A percentile compares a stretch with the other conserved stretches of the same genome.
These are phyloP conservation scores for Oxytropis ochrocephala DNA, from an alignment of 306 rosid species.

Conservation along the genomic window DNA sequence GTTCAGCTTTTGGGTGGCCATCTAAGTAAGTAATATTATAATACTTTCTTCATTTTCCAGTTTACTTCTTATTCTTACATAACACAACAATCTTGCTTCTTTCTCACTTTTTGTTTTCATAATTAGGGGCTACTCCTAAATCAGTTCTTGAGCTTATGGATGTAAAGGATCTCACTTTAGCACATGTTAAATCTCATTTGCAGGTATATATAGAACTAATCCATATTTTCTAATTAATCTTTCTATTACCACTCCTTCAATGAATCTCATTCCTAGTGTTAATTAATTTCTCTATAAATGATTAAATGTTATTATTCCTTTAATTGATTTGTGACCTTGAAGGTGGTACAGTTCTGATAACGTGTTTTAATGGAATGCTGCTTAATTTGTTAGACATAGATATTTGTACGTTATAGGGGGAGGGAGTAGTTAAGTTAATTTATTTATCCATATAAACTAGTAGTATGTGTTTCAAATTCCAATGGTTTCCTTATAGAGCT, in stretches of 20 bases:
- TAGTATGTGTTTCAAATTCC: slow-evolving; percentile 66
- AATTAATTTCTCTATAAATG: no score
- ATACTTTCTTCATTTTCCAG: no score
- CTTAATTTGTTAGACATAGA: background rate
- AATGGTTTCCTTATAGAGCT: slow-evolving; percentile 32
- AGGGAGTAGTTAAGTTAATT: slow-evolving; percentile 28
- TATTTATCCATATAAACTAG: background rate
- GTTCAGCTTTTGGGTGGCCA: slow-evolving; percentile 97
- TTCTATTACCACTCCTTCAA: no score
- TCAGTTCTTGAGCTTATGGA: slow-evolving; percentile 99
- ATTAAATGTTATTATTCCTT: no score
- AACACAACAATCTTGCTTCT: no score
- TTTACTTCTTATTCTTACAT: background rate
- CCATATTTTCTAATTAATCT: background rate
- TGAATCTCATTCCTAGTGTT: no score
- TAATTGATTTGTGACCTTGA: background rate
- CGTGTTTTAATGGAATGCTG: slow-evolving; percentile 6
- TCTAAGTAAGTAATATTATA: slow-evolving; percentile 53
- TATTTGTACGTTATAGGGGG: no score
- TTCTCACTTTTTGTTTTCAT: background rate
- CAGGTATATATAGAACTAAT: slow-evolving; percentile 46
- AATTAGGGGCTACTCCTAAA: slow-evolving; percentile 90
- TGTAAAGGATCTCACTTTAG: slow-evolving; percentile 97
- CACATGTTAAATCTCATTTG: slow-evolving; percentile 97
- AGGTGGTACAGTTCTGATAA: slow-evolving; percentile 25